These are phyloP conservation scores for Alternaria panax DNA, from an alignment of 2,329 filamentous ascomycete species.

Conservation along the genomic window DNA sequence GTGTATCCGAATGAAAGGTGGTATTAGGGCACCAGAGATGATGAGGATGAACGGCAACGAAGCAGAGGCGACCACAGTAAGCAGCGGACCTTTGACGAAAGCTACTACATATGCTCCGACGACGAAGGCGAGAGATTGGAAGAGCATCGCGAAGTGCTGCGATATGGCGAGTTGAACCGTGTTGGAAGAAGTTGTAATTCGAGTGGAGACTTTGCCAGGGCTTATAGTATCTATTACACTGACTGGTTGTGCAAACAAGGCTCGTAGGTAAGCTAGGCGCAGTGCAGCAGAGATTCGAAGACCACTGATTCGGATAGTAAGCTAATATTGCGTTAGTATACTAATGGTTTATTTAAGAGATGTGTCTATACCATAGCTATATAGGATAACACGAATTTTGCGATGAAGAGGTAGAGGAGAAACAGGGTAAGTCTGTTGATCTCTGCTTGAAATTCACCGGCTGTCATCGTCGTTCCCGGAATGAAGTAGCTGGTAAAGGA, in stretches of 20 bases:
- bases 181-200: constrained; percentile 62
- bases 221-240: constrained; percentile 58
- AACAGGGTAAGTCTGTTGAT: constrained; percentile 51
- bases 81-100: constrained; percentile 60
- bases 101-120: constrained; percentile 55
- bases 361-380: constrained; percentile 38
- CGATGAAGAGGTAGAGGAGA: constrained; percentile 48
- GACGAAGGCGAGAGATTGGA: constrained; percentile 46
- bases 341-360: neutral
- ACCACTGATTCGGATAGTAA: constrained; percentile 59
- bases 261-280: constrained; percentile 58
- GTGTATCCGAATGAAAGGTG: constrained; percentile 44
- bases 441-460: constrained; percentile 59
- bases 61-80: constrained; percentile 60
- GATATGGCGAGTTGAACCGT: constrained; percentile 64
- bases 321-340: constrained; percentile 34
- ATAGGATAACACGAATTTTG: constrained; percentile 45
- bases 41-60: constrained; percentile 52
- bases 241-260: constrained; percentile 60
- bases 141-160: constrained; percentile 60
- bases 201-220: constrained; percentile 58
- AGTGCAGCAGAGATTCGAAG: constrained; percentile 60
- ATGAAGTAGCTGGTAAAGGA: constrained; percentile 65
- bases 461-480: constrained; percentile 52
- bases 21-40: constrained; percentile 38